These are phyloP conservation scores for Plasmodium billcollinsi DNA, from an alignment of 169 alveolate species.

Conservation along the genomic window DNA sequence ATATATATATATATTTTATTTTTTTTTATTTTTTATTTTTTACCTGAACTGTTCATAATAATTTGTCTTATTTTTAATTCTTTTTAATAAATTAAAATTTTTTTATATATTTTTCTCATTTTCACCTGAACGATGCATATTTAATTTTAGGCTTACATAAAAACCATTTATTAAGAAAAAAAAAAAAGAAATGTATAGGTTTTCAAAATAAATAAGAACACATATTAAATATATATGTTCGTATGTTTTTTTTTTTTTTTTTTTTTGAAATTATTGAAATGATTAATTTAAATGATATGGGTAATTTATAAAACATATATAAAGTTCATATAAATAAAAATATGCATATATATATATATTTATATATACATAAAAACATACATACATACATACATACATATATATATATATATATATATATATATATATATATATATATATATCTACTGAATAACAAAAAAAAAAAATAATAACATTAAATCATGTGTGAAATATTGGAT, in stretches of 20 bases:
- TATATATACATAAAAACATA: neutral
- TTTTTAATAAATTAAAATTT: too few species aligned
- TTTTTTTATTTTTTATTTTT: constrained; percentile 14
- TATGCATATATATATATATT: neutral
- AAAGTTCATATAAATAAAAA: neutral
- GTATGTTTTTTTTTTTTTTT: neutral
- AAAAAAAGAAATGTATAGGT: neutral
- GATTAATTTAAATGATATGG: too few species aligned
- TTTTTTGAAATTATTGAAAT: neutral
- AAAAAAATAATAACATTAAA: too few species aligned
- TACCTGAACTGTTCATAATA: neutral
- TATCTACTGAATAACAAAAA: neutral
- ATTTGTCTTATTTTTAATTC: neutral
- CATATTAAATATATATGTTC: neutral
- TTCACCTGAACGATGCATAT: too few species aligned
- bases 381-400: too few species aligned
- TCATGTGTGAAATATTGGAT: too few species aligned
- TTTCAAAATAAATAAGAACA: neutral
- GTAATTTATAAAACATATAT: too few species aligned
- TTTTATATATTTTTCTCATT: too few species aligned
- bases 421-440: constrained; percentile 2
- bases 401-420: constrained; percentile 1
- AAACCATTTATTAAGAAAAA: too few species aligned
- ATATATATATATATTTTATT: neutral
- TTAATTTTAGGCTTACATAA: too few species aligned